Base-by-base conservation (phyloP, 257 asterid species). In the Solanum chiquidenum region DNA sequence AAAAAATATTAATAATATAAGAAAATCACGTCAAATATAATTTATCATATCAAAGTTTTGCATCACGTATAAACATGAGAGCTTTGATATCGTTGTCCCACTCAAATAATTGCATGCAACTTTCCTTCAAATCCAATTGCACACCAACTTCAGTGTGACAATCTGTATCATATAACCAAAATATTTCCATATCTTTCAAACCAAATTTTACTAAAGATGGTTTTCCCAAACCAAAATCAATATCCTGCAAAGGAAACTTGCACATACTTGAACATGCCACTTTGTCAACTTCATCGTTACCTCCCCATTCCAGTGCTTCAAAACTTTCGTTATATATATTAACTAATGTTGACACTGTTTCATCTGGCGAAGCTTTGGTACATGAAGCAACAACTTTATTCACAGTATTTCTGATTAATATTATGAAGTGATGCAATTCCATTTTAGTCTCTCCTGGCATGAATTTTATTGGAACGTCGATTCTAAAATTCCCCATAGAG, bases 211-310 rank as follows among this genome's bases (percentile, higher is more conserved):
- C 2, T 5, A 68, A 52, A 2, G 85, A 49, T 5, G 87, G 87
- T 33, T 87, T 87, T 0, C 89, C 89, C 74, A 80, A 87, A 33
- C 87, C 89, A 83, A 80, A 82, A 83, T 80, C 87, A 34, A 9
- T n/a, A 25, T 66, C 86, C 6, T 72, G 73, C 55, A 0, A 27
- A 87, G 83, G n/a, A 29, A 87, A 87, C 46, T 82, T 79, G 83
- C 89, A 42, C 9, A 69, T 1, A 68, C 87, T 80, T 33, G 73
- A 10, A 20, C 64, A 62, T 1, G 34, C 3, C 3, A 76, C 31
- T 12, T 27, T 21, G 33, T 52, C 73, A 9, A 49, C 83, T 62
- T 76, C 34, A 23, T 60, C 44, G 6, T 87, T 66, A 9, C 46
- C 42, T 7, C 68, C n/a, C 42, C 75, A 34, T 11, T 71, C n/a